Evolutionary conservation across 257 asterid species (phyloP), one percentile per base, ranked within the genome.

Genomic region (Scutellaria baicalensis): DNA sequence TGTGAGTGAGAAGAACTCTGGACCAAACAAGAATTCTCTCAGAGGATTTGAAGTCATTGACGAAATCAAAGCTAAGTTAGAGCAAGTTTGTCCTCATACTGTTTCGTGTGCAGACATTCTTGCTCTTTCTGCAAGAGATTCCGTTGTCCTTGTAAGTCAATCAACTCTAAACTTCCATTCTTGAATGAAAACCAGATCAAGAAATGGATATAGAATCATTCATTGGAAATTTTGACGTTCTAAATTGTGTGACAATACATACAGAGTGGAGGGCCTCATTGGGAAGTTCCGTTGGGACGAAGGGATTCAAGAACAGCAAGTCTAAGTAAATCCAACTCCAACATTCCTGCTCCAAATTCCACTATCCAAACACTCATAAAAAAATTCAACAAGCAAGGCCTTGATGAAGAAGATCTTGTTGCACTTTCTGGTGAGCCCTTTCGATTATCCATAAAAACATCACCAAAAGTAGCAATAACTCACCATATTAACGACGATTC

Each of bases 231-330:
- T 20, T 45, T 18, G 8, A 50, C 16, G 8, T 18, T 20, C 2
- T 40, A 8, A 44, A 9, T 0, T 35, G 12, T 18, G 58, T 45
- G 16, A 40, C 44, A 39, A 64, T 70, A 67, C 8, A 47, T 48
- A 35, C 81, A 90, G 97, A 90, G 94, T 42, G 97, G 97, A 10
- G 97, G 95, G 35, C 94, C 97, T 4, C 87, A 84, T 43, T 90
- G 97, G 94, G 95, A 88, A 68, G 96, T 92, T 59, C 82, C 89
- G 58, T 45, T 92, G 68, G 97, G 97, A 36, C 85, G 97, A 71
- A 84, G 83, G 77, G 97, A 91, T 66, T 83, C 96, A 10, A 84
- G 52, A 77, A 85, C 83, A 38, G 95, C 93, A 16, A 84, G 82
- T 62, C 57, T 91, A 51, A 73, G 68, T 7, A 69, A 65, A 72